These are phyloP conservation scores for Fusarium veterinarium DNA, from an alignment of 2,329 filamentous ascomycete genomes.

Conservation along the genomic window DNA sequence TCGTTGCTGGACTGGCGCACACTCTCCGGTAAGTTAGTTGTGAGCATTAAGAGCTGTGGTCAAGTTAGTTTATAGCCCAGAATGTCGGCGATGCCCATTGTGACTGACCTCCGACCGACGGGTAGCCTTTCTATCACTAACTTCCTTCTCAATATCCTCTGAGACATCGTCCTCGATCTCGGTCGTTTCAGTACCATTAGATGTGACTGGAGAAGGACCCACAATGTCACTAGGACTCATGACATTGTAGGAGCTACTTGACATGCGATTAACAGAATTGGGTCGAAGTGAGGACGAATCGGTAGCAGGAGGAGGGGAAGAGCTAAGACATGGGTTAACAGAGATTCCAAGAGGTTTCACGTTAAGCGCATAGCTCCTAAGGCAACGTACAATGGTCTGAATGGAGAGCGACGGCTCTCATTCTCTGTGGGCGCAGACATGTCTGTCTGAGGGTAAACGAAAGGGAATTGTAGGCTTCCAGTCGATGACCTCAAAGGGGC, in stretches of 20 bases:
- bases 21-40: conserved; percentile 67
- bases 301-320: conserved; percentile 50
- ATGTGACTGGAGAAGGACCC: conserved; percentile 86
- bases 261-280: conserved; percentile 59
- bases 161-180: conserved; percentile 84
- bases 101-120: conserved; percentile 49
- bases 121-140: conserved; percentile 13
- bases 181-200: conserved; percentile 83
- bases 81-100: neutral
- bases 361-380: neutral
- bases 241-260: conserved; percentile 64
- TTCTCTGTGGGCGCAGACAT: conserved; percentile 67
- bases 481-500: conserved; percentile 72
- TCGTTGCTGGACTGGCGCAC: conserved; percentile 73
- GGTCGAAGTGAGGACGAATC: conserved; percentile 65
- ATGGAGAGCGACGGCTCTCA: conserved; percentile 60
- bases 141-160: conserved; percentile 64
- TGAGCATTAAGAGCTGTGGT: conserved; percentile 62
- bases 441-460: conserved; percentile 60
- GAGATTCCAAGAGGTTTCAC: neutral
- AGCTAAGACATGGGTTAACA: conserved; percentile 43
- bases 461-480: conserved; percentile 56
- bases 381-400: conserved; percentile 62
- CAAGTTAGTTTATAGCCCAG: conserved; percentile 26
- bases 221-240: conserved; percentile 76